A percentile compares a stretch with the other conserved stretches of the same genome.
Evolutionary conservation across 805 yeast species (phyloP).

Genomic region (Myxozyma mucilagina): DNA sequence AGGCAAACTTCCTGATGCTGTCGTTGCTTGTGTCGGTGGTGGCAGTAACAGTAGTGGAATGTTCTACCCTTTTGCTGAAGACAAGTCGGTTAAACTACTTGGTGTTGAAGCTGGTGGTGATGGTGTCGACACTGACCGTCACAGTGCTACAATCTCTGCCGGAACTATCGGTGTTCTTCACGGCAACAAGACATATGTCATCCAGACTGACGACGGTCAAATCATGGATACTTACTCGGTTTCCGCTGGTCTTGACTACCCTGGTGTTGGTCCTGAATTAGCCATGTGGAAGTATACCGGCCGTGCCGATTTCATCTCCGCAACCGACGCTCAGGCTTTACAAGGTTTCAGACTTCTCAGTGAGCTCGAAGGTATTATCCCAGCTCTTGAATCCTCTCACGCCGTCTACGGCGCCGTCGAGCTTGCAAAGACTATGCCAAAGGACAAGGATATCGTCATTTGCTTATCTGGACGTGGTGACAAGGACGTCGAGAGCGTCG

Average conservation of each 20-base stretch:
- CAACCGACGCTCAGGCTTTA: conserved; percentile 93
- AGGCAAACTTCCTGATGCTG: conserved; percentile 86
- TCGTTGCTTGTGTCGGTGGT: conserved; percentile 99
- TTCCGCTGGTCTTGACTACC: conserved; percentile 97
- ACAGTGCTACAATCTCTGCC: conserved; percentile 92
- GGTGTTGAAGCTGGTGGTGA: conserved; percentile 99
- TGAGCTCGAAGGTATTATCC: conserved; percentile 96
- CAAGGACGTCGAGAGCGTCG: conserved; percentile 96
- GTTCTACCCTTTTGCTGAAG: conserved; percentile 91
- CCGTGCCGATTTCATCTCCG: conserved; percentile 86
- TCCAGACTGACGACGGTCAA: conserved; percentile 92
- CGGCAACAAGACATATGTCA: conserved; percentile 91
- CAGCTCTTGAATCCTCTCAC: conserved; percentile 97
- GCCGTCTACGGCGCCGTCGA: conserved; percentile 90
- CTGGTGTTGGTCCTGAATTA: conserved; percentile 98
- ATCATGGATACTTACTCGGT: conserved; percentile 97
- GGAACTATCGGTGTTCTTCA: conserved; percentile 98
- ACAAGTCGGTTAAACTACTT: conserved; percentile 68
- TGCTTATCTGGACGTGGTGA: conserved; percentile 98
- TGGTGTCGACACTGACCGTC: conserved; percentile 84
- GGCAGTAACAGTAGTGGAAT: conserved; percentile 97
- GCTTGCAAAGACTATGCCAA: conserved; percentile 77
- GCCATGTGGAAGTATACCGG: conserved; percentile 94
- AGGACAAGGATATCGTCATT: conserved; percentile 79
- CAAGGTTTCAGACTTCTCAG: conserved; percentile 85